Evolutionary conservation across 148 eudicot species (phyloP).

Genomic region (Nepenthes mirabilis): DNA sequence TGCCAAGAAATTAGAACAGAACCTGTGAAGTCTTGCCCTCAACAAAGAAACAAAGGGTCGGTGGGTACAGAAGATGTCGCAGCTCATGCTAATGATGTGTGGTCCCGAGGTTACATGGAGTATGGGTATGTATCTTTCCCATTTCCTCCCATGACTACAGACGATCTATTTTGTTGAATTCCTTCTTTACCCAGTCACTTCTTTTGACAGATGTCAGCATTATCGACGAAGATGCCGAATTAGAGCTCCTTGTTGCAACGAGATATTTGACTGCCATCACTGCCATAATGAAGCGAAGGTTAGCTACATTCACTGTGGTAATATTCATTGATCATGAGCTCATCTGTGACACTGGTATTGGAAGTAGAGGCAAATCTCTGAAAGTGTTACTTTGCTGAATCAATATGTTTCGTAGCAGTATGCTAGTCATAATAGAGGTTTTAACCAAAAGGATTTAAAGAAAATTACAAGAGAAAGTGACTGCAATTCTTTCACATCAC

Average conservation of each 20-base stretch:
- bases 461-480: too few species aligned
- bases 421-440: too few species aligned
- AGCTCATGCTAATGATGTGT: conserved; percentile 12
- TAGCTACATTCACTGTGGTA: conserved; percentile 5
- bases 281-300: conserved; percentile 93
- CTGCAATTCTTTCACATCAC: too few species aligned
- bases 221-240: conserved; percentile 67
- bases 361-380: background rate
- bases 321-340: background rate
- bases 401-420: too few species aligned
- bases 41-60: conserved; percentile 2
- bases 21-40: conserved; percentile 4
- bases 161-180: background rate
- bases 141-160: background rate
- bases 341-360: background rate
- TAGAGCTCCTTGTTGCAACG: conserved; percentile 84
- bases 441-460: too few species aligned
- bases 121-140: conserved; percentile 45
- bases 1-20: conserved; percentile 8
- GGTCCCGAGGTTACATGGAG: conserved; percentile 49
- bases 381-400: too few species aligned
- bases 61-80: conserved; percentile 9
- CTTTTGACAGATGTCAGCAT: conserved; percentile 56
- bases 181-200: conserved; percentile 1
- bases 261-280: conserved; percentile 82